Conservation (phyloP, 352 stramenopile genomes). For the Phytophthora europaea region DNA sequence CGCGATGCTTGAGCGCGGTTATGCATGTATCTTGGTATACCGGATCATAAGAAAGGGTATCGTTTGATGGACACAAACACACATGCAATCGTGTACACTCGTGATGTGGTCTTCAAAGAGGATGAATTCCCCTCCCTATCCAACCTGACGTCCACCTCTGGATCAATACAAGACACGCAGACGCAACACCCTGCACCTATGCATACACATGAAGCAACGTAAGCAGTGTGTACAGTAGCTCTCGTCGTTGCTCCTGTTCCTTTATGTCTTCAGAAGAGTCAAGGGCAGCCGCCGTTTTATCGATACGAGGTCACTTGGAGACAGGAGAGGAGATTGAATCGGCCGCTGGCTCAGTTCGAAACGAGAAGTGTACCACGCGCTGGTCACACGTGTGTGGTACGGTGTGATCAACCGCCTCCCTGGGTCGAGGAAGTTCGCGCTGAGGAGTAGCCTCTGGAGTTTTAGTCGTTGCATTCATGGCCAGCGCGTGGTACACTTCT, state of each 20-base stretch:
- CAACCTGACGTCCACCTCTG: no score
- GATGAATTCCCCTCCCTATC: conserved; percentile 2
- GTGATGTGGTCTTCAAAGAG: conserved; percentile 15
- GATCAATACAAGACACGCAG: neutral
- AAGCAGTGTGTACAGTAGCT: conserved; percentile 1
- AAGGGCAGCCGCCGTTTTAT: neutral
- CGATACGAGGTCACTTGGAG: neutral
- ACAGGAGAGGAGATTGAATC: neutral
- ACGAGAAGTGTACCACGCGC: conserved; percentile 14
- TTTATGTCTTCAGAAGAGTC: conserved; percentile 6
- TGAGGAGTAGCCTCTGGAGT: neutral
- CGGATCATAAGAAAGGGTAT: conserved; percentile 8
- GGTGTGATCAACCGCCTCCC: neutral
- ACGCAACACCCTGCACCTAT: neutral
- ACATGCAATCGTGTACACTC: conserved; percentile 7
- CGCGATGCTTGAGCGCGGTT: conserved; percentile 10
- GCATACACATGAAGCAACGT: no score
- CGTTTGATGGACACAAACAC: conserved; percentile 14
- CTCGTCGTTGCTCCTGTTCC: neutral
- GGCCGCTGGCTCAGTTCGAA: conserved; percentile 5
- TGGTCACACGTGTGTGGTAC: no score
- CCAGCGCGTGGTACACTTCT: no score
- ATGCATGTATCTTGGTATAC: conserved; percentile 16
- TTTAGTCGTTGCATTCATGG: neutral
- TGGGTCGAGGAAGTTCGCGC: neutral